Evolutionary conservation across 2,329 filamentous ascomycete species (phyloP).

Genomic region (Hypoxylon sp.): DNA sequence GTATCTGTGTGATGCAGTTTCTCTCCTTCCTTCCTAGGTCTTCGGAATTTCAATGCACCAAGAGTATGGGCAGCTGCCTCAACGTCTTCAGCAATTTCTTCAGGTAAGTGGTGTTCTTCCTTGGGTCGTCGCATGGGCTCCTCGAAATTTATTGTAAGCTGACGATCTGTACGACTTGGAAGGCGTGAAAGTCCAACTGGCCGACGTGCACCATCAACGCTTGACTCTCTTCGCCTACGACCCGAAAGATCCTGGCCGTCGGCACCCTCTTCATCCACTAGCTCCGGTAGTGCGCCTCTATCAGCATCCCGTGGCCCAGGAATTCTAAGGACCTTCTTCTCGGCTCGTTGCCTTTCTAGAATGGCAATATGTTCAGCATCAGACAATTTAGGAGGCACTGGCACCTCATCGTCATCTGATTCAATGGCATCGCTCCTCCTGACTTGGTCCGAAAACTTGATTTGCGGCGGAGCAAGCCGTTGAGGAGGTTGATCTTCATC

Average conservation of each 20-base stretch:
- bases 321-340: conserved; percentile 84
- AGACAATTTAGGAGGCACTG: conserved; percentile 67
- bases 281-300: conserved; percentile 78
- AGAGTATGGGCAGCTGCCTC: conserved; percentile 60
- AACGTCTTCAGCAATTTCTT: conserved; percentile 61
- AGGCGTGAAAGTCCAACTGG: conserved; percentile 33
- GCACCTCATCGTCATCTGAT: conserved; percentile 60
- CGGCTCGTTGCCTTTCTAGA: conserved; percentile 82
- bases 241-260: conserved; percentile 48
- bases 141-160: conserved; percentile 76
- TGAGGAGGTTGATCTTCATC: conserved; percentile 31
- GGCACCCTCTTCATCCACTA: conserved; percentile 58
- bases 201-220: conserved; percentile 42
- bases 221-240: conserved; percentile 54
- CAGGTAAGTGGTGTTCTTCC: conserved; percentile 48
- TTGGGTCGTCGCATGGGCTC: conserved; percentile 68
- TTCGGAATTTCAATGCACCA: conserved; percentile 62
- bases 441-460: conserved; percentile 79
- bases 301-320: conserved; percentile 94
- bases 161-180: conserved; percentile 56
- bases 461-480: conserved; percentile 60
- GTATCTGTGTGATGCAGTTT: conserved; percentile 56
- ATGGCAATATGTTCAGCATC: conserved; percentile 90
- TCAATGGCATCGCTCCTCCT: conserved; percentile 69
- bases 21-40: conserved; percentile 59